A percentile compares a stretch with the other conserved stretches of the same genome.
These are phyloP conservation scores for Colletotrichum destructivum DNA, from an alignment of 2,329 filamentous ascomycete species.

Conservation along the genomic window DNA sequence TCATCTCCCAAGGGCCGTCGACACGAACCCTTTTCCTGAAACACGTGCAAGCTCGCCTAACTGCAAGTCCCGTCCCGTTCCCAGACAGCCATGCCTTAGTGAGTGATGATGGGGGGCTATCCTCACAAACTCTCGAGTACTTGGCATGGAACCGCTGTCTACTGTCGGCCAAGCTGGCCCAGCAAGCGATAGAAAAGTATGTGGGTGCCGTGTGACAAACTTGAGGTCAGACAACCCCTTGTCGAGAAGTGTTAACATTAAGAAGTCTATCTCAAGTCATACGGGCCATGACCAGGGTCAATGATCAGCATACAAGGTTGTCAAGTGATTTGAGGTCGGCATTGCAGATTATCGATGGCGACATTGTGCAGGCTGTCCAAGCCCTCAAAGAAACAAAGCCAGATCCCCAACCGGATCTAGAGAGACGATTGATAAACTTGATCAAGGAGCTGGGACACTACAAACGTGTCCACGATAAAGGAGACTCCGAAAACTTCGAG, in stretches of 20 bases:
- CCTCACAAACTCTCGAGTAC: constrained; percentile 47
- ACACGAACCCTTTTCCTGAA: constrained; percentile 53
- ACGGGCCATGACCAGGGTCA: background rate
- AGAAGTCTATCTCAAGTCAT: constrained; percentile 16
- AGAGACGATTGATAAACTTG: constrained; percentile 43
- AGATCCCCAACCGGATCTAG: constrained; percentile 42
- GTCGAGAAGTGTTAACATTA: too few relatives aligned
- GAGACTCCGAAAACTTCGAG: background rate
- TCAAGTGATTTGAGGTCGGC: constrained; percentile 39
- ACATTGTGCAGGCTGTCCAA: constrained; percentile 56
- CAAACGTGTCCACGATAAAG: background rate
- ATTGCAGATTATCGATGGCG: constrained; percentile 50
- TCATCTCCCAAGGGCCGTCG: constrained; percentile 50
- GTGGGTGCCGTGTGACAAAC: constrained; percentile 3
- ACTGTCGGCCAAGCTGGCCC: constrained; percentile 54
- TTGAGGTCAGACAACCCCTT: background rate
- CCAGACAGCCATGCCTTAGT: constrained; percentile 47
- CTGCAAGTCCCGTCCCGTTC: constrained; percentile 45
- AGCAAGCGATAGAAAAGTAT: constrained; percentile 51
- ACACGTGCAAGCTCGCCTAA: constrained; percentile 50
- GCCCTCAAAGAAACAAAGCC: constrained; percentile 53
- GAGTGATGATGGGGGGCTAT: constrained; percentile 44
- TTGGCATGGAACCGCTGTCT: constrained; percentile 53
- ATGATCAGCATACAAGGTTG: background rate
- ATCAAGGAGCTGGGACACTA: constrained; percentile 36